Percentiles rank a stretch among this genome's conserved stretches.
Conservation (phyloP, 441 rosid species). For the Aquilaria agallochum region DNA sequence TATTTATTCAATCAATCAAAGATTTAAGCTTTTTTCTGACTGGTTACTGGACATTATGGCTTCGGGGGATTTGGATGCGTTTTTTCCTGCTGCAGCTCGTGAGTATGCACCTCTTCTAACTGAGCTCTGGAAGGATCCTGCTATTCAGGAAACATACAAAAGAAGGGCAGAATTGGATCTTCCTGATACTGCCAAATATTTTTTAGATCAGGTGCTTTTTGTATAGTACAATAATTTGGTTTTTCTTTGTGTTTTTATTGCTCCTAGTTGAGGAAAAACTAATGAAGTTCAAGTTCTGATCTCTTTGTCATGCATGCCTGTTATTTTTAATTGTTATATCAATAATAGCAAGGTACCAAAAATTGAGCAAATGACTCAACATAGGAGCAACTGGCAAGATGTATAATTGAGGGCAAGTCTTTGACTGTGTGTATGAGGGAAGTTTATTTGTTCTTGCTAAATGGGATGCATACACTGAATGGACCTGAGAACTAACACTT, state of each 20-base stretch:
- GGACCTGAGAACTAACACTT: too few species aligned
- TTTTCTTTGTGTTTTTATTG: not conserved
- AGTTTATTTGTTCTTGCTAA: too few species aligned
- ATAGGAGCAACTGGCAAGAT: too few species aligned
- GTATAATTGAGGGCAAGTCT: too few species aligned
- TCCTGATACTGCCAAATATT: constrained; percentile 43
- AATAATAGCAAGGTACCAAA: too few species aligned
- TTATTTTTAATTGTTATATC: too few species aligned
- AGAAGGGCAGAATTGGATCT: constrained; percentile 37
- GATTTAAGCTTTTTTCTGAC: constrained; percentile 44
- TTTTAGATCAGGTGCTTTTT: constrained; percentile 30
- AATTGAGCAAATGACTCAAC: too few species aligned
- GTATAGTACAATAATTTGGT: not conserved
- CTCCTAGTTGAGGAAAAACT: too few species aligned
- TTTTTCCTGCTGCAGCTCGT: constrained; percentile 53
- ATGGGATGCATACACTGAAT: too few species aligned
- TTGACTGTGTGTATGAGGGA: too few species aligned
- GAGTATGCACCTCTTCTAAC: constrained; percentile 45
- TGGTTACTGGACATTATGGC: constrained; percentile 49
- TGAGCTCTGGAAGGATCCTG: constrained; percentile 47
- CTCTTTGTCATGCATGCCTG: too few species aligned
- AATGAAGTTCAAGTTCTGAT: too few species aligned
- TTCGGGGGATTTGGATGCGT: constrained; percentile 45
- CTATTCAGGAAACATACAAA: constrained; percentile 42
- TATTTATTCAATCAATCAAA: constrained; percentile 34